phyloP scores from a whole-genome alignment of 768 basidiomycete species.

The Nidula microcarpa region DNA sequence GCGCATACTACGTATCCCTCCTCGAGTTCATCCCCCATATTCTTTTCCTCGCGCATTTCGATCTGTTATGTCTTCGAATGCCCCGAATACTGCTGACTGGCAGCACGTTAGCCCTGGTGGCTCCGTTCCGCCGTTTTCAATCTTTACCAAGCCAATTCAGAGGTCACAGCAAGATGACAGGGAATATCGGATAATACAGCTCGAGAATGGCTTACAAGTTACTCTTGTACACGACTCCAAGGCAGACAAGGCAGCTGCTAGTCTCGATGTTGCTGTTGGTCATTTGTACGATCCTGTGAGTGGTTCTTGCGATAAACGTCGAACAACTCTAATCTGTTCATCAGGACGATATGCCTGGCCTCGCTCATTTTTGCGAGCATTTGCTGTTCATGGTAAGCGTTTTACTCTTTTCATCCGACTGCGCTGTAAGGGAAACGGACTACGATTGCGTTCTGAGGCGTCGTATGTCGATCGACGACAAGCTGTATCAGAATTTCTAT shows the following conservation, averaged over 20 bases:
- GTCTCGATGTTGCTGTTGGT: slow-evolving; percentile 91
- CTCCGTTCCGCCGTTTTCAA: slow-evolving; percentile 38
- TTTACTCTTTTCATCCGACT: not conserved
- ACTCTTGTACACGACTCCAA: slow-evolving; percentile 79
- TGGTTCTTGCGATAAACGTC: slow-evolving; percentile 8
- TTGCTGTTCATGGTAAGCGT: slow-evolving; percentile 85
- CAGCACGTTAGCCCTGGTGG: not conserved
- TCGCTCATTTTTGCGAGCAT: slow-evolving; percentile 96
- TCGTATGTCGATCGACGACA: too few relatives aligned
- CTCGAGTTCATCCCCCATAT: too few relatives aligned
- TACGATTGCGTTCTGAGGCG: too few relatives aligned
- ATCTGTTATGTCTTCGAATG: too few relatives aligned
- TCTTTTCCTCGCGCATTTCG: too few relatives aligned
- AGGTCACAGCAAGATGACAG: slow-evolving; percentile 78
- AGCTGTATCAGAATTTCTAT: not conserved
- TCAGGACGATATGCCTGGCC: slow-evolving; percentile 85
- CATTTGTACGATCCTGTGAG: slow-evolving; percentile 90
- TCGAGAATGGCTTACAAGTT: slow-evolving; percentile 90
- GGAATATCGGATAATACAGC: slow-evolving; percentile 73
- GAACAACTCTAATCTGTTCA: not conserved
- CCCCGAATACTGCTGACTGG: not conserved
- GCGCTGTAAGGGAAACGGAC: not conserved
- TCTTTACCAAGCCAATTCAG: slow-evolving; percentile 59
- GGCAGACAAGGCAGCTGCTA: slow-evolving; percentile 93
- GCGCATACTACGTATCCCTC: too few relatives aligned